A percentile compares a stretch with the other conserved stretches of the same genome.
Evolutionary conservation across 176 grass and related monocot species (phyloP).

Genomic region (Luzula sylvatica): DNA sequence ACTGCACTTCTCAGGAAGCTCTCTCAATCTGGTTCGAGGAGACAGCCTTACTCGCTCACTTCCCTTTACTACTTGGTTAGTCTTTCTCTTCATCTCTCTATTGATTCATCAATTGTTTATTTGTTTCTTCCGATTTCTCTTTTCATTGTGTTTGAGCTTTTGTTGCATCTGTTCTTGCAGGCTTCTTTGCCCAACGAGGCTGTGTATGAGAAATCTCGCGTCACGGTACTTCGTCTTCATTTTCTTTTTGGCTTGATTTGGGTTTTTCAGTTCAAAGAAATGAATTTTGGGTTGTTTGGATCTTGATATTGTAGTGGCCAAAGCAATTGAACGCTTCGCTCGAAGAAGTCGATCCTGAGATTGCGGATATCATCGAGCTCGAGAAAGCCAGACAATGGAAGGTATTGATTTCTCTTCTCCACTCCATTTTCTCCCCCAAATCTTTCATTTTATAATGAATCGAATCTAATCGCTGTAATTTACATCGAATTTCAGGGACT

Average conservation of each 20-base stretch:
- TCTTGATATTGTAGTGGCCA: conserved; percentile 45
- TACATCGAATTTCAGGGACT: conserved; percentile 40
- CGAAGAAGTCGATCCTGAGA: conserved; percentile 77
- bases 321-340: conserved; percentile 82
- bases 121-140: not conserved
- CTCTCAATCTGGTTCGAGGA: conserved; percentile 21
- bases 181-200: conserved; percentile 26
- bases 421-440: no score
- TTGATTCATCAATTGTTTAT: not conserved
- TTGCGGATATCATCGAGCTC: conserved; percentile 83
- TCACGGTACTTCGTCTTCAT: no score
- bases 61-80: conserved; percentile 24
- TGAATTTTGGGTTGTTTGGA: not conserved
- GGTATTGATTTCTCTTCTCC: conserved; percentile 25
- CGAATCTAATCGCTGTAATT: no score
- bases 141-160: not conserved
- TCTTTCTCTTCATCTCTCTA: not conserved
- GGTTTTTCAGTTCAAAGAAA: no score
- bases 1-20: conserved; percentile 24
- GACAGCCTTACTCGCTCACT: conserved; percentile 11
- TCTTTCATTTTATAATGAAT: no score
- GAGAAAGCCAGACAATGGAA: conserved; percentile 99
- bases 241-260: no score
- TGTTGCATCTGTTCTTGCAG: conserved; percentile 6
- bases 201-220: conserved; percentile 27